These are phyloP conservation scores for Tetradesmus lagerheimii DNA, from an alignment of 139 green algal genomes.

Conservation along the genomic window DNA sequence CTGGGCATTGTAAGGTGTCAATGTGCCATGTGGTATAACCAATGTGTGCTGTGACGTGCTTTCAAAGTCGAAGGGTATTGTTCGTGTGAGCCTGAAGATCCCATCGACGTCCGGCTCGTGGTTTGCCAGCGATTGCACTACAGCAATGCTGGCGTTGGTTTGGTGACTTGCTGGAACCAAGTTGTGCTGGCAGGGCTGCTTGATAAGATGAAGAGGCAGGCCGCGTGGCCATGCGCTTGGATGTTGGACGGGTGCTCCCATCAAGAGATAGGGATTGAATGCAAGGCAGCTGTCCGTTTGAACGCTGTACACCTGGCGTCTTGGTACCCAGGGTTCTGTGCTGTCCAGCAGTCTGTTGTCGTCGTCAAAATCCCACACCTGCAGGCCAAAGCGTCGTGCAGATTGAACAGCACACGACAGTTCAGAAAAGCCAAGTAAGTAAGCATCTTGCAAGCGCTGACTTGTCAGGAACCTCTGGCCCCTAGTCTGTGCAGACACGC, in stretches of 20 bases:
- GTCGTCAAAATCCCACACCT: slow-evolving; percentile 35
- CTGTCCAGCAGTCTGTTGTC: background rate
- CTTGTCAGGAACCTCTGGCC: no score
- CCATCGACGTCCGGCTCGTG: slow-evolving; percentile 12
- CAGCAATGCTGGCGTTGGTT: background rate
- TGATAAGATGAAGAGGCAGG: background rate
- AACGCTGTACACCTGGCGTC: background rate
- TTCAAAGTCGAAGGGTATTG: slow-evolving; percentile 8
- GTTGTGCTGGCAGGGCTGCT: background rate
- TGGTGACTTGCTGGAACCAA: background rate
- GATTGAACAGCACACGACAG: no score
- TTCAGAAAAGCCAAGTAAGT: no score
- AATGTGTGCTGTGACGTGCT: background rate
- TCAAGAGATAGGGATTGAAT: slow-evolving; percentile 14
- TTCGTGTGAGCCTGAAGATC: slow-evolving; percentile 12
- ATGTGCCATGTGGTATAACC: background rate
- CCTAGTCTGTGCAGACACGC: no score
- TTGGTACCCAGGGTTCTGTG: background rate
- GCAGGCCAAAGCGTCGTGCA: no score
- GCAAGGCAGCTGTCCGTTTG: background rate
- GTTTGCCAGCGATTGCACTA: slow-evolving; percentile 11
- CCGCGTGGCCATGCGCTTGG: background rate
- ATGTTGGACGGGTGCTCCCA: background rate
- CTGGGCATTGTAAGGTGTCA: slow-evolving; percentile 29
- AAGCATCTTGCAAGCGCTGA: no score